Evolutionary conservation across 2,329 filamentous ascomycete genomes (phyloP).

Genomic region (Arthrocladium fulminans): DNA sequence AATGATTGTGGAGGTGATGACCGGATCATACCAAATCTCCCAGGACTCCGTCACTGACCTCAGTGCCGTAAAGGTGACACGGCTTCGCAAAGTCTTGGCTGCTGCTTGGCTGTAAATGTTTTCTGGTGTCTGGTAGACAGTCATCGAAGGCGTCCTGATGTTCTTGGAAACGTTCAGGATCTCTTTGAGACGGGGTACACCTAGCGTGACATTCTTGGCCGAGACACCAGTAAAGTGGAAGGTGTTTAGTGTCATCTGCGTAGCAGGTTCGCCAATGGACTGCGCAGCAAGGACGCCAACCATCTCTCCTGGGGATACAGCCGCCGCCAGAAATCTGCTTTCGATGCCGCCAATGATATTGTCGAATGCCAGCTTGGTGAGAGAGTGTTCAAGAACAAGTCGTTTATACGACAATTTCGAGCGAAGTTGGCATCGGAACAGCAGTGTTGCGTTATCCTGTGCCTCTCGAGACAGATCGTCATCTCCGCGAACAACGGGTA

Average conservation of each 20-base stretch:
- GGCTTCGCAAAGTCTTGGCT: slow-evolving; percentile 76
- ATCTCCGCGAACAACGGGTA: slow-evolving; percentile 76
- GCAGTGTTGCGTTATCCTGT: slow-evolving; percentile 74
- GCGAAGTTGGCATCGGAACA: slow-evolving; percentile 87
- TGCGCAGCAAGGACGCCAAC: slow-evolving; percentile 95
- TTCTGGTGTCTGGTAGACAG: slow-evolving; percentile 66
- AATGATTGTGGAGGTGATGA: slow-evolving; percentile 76
- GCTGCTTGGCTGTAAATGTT: slow-evolving; percentile 60
- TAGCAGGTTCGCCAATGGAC: slow-evolving; percentile 96
- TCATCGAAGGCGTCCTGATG: slow-evolving; percentile 98
- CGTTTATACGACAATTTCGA: slow-evolving; percentile 89
- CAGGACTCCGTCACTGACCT: slow-evolving; percentile 84
- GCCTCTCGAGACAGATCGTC: slow-evolving; percentile 79
- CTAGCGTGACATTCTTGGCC: slow-evolving; percentile 97
- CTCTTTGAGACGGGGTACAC: slow-evolving; percentile 98
- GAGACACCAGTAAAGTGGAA: slow-evolving; percentile 99
- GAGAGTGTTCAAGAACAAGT: slow-evolving; percentile 71
- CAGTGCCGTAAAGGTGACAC: slow-evolving; percentile 88
- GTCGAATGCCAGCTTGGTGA: slow-evolving; percentile 87
- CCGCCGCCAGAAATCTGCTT: slow-evolving; percentile 73
- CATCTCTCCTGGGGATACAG: slow-evolving; percentile 94
- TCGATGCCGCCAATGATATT: slow-evolving; percentile 87
- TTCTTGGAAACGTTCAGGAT: slow-evolving; percentile 96
- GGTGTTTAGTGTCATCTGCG: slow-evolving; percentile 98
- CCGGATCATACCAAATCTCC: slow-evolving; percentile 96